phyloP scores from a whole-genome alignment of 208 protist species.

The Strigomonas culicis region DNA sequence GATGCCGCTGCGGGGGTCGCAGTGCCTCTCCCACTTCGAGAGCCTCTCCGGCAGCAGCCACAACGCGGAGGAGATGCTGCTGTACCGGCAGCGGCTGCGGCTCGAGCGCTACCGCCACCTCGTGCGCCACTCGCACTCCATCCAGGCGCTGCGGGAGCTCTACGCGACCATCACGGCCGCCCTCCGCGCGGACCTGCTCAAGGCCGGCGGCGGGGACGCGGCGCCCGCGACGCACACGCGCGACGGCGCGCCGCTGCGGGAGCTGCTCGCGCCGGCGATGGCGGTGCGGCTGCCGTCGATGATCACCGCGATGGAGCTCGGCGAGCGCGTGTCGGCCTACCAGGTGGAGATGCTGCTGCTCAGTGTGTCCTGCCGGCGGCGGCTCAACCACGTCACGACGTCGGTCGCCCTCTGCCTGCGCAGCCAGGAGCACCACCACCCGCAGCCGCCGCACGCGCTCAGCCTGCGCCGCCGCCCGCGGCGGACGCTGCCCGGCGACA shows the following conservation, averaged over 20 bases:
- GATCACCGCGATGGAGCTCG: constrained; percentile 37
- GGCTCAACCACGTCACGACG: constrained; percentile 24
- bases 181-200: constrained; percentile 33
- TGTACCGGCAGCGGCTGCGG: constrained; percentile 29
- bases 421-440: background rate
- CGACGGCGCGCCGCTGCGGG: background rate
- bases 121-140: constrained; percentile 37
- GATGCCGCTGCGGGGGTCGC: constrained; percentile 57
- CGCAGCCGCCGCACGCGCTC: background rate
- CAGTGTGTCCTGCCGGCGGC: constrained; percentile 54
- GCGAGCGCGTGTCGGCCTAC: constrained; percentile 25
- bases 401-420: background rate
- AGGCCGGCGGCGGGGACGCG: constrained; percentile 1
- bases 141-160: constrained; percentile 35
- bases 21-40: constrained; percentile 51
- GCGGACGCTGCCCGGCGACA: background rate
- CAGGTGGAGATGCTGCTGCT: constrained; percentile 72
- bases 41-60: constrained; percentile 1
- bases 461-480: background rate
- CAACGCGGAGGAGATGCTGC: constrained; percentile 6
- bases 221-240: background rate
- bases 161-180: constrained; percentile 37
- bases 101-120: constrained; percentile 67
- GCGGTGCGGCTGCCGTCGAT: constrained; percentile 2
- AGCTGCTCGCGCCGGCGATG: background rate